Percentiles rank a stretch among this genome's conserved stretches.
Conservation (phyloP, 768 basidiomycete genomes). For the Podaxis carcinomalis region DNA sequence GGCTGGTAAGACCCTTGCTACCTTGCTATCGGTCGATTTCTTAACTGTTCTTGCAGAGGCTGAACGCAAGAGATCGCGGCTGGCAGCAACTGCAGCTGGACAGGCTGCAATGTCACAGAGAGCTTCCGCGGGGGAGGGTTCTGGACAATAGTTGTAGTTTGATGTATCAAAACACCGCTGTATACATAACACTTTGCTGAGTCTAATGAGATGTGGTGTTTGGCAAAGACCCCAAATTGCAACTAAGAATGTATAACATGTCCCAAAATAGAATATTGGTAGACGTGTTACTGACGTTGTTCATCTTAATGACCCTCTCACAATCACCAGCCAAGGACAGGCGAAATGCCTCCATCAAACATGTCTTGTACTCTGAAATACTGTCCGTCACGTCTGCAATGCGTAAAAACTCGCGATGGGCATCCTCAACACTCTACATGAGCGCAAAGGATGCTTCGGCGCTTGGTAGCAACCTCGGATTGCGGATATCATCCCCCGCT, state of each 20-base stretch:
- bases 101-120: constrained; percentile 83
- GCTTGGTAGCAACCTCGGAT: constrained; percentile 70
- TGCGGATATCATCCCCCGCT: constrained; percentile 55
- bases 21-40: neutral
- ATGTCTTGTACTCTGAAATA: constrained; percentile 88
- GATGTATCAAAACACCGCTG: constrained; percentile 3
- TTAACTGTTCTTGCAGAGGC: constrained; percentile 56
- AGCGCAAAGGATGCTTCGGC: constrained; percentile 61
- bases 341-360: constrained; percentile 48
- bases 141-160: constrained; percentile 19
- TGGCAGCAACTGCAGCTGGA: constrained; percentile 88
- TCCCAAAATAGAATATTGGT: constrained; percentile 2
- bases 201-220: neutral
- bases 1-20: constrained; percentile 52
- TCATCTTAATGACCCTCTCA: constrained; percentile 19
- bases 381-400: constrained; percentile 88
- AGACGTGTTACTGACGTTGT: constrained; percentile 23
- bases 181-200: constrained; percentile 1
- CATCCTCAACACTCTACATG: constrained; percentile 63
- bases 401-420: constrained; percentile 98
- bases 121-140: constrained; percentile 33
- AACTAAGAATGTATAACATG: constrained; percentile 14
- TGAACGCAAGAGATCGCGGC: constrained; percentile 85
- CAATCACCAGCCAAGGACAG: constrained; percentile 17
- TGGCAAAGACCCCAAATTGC: neutral